A percentile compares a stretch with the other conserved stretches of the same genome.
Conservation (phyloP, 164 flowering plant genomes). For the Tetracentron sinense region DNA sequence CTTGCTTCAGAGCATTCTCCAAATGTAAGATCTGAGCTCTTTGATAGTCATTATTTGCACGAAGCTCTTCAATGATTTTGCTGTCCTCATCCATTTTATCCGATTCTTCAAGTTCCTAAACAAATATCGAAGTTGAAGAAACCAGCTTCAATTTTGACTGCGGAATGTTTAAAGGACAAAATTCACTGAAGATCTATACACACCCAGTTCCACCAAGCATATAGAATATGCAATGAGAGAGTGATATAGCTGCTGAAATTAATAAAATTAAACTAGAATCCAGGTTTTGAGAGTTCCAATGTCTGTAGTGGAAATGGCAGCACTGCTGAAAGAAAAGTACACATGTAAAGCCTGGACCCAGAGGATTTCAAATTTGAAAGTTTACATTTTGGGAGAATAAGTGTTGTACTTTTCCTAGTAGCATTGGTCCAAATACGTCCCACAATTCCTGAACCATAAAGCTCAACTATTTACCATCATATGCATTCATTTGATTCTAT, state of each 20-base stretch:
- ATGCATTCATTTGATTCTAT: too few relatives aligned
- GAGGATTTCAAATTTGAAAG: too few relatives aligned
- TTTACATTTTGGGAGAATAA: too few relatives aligned
- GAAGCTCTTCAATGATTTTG: constrained; percentile 82
- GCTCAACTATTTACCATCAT: too few relatives aligned
- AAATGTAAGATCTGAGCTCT: constrained; percentile 62
- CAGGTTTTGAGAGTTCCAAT: not conserved
- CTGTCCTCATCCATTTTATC: constrained; percentile 98
- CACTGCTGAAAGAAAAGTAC: not conserved
- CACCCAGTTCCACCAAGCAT: constrained; percentile 4
- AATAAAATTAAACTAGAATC: constrained; percentile 4
- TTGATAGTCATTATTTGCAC: constrained; percentile 55
- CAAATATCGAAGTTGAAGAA: constrained; percentile 35
- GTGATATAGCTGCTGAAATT: constrained; percentile 1
- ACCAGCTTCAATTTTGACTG: constrained; percentile 28
- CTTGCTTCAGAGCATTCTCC: constrained; percentile 77
- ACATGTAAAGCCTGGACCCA: too few relatives aligned
- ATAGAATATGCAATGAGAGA: not conserved
- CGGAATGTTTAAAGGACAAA: constrained; percentile 12
- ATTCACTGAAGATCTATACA: constrained; percentile 7
- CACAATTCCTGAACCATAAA: too few relatives aligned
- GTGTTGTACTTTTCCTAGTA: too few relatives aligned
- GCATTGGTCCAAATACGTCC: too few relatives aligned
- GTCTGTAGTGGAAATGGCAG: not conserved
- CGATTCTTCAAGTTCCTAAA: constrained; percentile 91